Base-by-base conservation (phyloP, 495 filamentous ascomycete genomes). In the Neurospora intermedia region DNA sequence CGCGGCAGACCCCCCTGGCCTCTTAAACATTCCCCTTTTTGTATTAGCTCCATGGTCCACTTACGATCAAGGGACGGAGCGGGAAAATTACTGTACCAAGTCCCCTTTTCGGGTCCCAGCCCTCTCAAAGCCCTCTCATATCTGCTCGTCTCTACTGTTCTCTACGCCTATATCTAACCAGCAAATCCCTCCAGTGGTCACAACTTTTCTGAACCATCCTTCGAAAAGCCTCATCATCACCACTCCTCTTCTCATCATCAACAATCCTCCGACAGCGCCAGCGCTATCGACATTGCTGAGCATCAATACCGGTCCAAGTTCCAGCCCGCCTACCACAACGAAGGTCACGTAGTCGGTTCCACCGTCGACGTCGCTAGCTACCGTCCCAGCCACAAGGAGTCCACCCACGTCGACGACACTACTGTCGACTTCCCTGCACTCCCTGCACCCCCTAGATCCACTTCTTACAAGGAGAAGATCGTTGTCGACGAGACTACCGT, bases 221-320 rank as follows among this genome's bases (percentile, higher is more conserved):
- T 66, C 27, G 54, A 66, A 66, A 66, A 66, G 54, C 54, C 54
- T 66, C 54, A 66, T 66, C 54, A 66, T 66, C 54, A 66, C 27
- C 23, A 66, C 54, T 66, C 54, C 6, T 66, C 54, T 66, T 66
- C 54, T 66, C 54, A 66, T 62, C 54, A 62, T 66, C 54, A 66
- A 66, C 54, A 66, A 66, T 66, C 54, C 54, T 66, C 54, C 27
- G 54, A 66, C 54, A 66, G 54, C 54, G 54, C 54, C 54, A 66
- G 54, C 27, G 82, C 85, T 75, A 88, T 97, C 82, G 94, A 97
- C 87, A 81, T 91, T 75, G 91, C 91, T 80, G 94, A 97, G 85
- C 89, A 89, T 82, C 89, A 95, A 81, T 96, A 92, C 84, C 93
- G 94, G 82, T 87, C 91, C 82, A 91, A 91, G 77, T 85, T 90